Percentiles rank a stretch among this genome's conserved stretches.
Evolutionary conservation across 257 asterid genomes (phyloP).

Genomic region (Solanum bukasovii): DNA sequence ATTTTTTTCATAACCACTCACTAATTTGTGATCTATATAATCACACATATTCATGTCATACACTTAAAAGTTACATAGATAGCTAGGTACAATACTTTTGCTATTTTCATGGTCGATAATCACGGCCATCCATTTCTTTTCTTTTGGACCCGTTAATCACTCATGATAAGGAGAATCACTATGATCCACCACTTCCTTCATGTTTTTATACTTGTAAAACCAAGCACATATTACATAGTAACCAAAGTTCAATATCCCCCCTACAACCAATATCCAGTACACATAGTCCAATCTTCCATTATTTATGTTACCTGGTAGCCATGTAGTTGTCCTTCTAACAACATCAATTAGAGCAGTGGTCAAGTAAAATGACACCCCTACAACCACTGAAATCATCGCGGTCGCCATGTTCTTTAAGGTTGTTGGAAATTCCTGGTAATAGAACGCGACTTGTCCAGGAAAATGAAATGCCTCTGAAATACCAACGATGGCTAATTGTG

Average conservation of each 20-base stretch:
- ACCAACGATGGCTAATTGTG: conserved; percentile 28
- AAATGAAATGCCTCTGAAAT: conserved; percentile 53
- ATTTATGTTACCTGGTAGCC: conserved; percentile 20
- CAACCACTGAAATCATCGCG: conserved; percentile 40
- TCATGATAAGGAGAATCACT: background rate
- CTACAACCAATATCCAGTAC: conserved; percentile 2
- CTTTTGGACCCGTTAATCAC: background rate
- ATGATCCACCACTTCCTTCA: background rate
- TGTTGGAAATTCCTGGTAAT: conserved; percentile 51
- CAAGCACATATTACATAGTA: background rate
- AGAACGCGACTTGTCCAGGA: conserved; percentile 41
- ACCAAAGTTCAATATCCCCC: conserved; percentile 1
- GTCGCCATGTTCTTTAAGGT: conserved; percentile 43
- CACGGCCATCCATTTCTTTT: background rate
- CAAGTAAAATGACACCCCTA: conserved; percentile 18
- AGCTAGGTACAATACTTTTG: no score
- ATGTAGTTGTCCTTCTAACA: background rate
- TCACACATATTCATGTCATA: no score
- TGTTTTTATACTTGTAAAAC: background rate
- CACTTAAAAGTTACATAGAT: background rate
- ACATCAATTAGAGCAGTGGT: conserved; percentile 5
- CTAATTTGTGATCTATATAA: no score
- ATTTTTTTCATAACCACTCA: no score
- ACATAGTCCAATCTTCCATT: conserved; percentile 15
- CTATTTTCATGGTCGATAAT: background rate